phyloP scores from a whole-genome alignment of 2,329 filamentous ascomycete genomes.

The Fusarium guadeloupense region DNA sequence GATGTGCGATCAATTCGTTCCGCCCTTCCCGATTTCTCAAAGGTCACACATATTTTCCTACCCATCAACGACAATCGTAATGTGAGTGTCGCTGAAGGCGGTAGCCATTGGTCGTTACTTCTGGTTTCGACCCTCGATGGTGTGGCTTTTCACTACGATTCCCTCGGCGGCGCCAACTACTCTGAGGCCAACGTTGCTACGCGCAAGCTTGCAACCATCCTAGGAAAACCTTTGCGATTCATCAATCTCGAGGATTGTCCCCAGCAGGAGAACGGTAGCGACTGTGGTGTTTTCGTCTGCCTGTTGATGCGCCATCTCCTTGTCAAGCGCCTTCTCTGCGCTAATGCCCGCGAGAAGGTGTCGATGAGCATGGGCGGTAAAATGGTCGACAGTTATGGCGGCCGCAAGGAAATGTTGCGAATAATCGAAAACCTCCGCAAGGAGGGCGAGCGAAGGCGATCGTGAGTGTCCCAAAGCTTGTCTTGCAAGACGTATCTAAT shows the following conservation, averaged over 20 bases:
- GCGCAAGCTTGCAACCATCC: conserved; percentile 72
- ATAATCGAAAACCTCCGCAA: conserved; percentile 88
- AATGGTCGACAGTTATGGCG: conserved; percentile 80
- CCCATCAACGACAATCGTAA: conserved; percentile 91
- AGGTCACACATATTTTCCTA: conserved; percentile 91
- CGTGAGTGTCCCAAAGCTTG: conserved; percentile 62
- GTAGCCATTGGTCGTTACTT: conserved; percentile 93
- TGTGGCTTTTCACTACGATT: conserved; percentile 97
- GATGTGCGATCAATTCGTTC: conserved; percentile 65
- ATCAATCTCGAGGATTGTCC: conserved; percentile 86
- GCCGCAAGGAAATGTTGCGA: conserved; percentile 88
- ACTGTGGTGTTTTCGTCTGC: conserved; percentile 97
- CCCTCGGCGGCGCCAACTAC: conserved; percentile 78
- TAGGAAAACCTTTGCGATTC: conserved; percentile 75
- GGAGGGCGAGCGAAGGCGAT: conserved; percentile 85
- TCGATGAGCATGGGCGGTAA: conserved; percentile 93
- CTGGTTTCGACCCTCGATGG: conserved; percentile 89
- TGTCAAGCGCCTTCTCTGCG: conserved; percentile 80
- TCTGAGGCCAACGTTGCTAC: conserved; percentile 76
- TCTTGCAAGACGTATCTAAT: conserved; percentile 24
- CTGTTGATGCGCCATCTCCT: conserved; percentile 95
- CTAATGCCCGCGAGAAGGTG: conserved; percentile 84
- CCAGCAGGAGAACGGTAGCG: conserved; percentile 89
- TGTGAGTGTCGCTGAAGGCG: conserved; percentile 81
- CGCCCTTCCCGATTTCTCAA: conserved; percentile 81